phyloP scores from a whole-genome alignment of 768 basidiomycete genomes.

The Pleurotus tuoliensis region DNA sequence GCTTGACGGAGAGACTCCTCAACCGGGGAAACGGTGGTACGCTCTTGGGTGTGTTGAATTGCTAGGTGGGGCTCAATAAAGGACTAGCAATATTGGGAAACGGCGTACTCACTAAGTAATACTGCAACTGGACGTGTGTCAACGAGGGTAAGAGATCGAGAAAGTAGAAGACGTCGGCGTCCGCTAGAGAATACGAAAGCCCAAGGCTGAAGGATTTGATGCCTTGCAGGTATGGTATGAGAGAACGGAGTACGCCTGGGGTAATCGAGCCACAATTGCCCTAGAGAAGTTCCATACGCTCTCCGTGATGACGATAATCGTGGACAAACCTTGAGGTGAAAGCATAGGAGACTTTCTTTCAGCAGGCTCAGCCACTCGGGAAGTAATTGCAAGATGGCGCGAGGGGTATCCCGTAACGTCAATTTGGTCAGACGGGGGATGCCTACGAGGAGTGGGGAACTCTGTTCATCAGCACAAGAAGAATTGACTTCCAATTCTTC shows the following conservation, averaged over 20 bases:
- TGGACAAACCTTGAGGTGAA: slow-evolving; percentile 40
- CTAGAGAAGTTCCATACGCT: slow-evolving; percentile 22
- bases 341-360: slow-evolving; percentile 25
- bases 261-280: slow-evolving; percentile 63
- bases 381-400: slow-evolving; percentile 37
- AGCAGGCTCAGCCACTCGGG: slow-evolving; percentile 40
- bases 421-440: slow-evolving; percentile 26
- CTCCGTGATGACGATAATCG: neutral
- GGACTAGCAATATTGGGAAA: too few species aligned
- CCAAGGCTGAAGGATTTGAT: slow-evolving; percentile 43
- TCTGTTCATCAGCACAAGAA: slow-evolving; percentile 29
- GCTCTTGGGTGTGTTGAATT: slow-evolving; percentile 34
- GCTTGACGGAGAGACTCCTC: slow-evolving; percentile 27
- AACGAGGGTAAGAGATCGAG: slow-evolving; percentile 37
- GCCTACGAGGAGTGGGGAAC: slow-evolving; percentile 24
- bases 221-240: slow-evolving; percentile 33
- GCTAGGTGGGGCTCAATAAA: slow-evolving; percentile 20
- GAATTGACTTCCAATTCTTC: slow-evolving; percentile 29
- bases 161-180: slow-evolving; percentile 49
- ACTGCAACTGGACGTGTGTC: slow-evolving; percentile 36
- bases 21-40: slow-evolving; percentile 20
- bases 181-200: slow-evolving; percentile 54
- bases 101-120: slow-evolving; percentile 42
- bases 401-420: slow-evolving; percentile 31
- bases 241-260: slow-evolving; percentile 48